Evolutionary conservation across 83 land plant species (phyloP), one percentile per base, ranked within the genome.

Genomic region (Picea mariana): DNA sequence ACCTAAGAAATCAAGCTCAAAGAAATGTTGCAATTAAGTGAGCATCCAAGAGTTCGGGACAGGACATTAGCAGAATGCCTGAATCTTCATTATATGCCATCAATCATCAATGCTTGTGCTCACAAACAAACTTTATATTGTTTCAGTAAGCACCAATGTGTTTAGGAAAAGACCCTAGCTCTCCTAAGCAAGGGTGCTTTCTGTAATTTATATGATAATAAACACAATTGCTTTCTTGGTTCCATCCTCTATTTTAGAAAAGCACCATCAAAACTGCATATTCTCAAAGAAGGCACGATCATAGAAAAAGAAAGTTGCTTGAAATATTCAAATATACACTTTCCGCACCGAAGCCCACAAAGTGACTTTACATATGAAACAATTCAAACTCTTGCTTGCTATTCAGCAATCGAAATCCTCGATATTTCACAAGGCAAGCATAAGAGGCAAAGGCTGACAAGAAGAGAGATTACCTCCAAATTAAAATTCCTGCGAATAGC

Each of bases 401-500:
- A 73, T 47, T 73, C 11, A 9, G n/a, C 77, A n/a, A n/a, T 34
- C 7, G 40, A 78, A 59, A 77, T 77, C 6, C 15, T 23, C 20
- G 44, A 62, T 23, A 62, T 34, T 60, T 82, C 52, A 52, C n/a
- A 6, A 27, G 9, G 24, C 8, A 61, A 34, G 71, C 11, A 21
- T 40, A 16, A n/a, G 12, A 73, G 3, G 15, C 38, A 67, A 12
- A 26, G 71, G 71, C 12, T 24, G 71, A 2, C 13, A 67, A 72
- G 15, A 59, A 24, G 4, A 82, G 3, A 84, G 80, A 87, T 87
- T 82, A 88, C 98, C 95, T 94, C 93, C 52, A 95, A 85, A 81
- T 95, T 95, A 82, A 89, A 95, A 82, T 78, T 93, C 31, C 91
- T 86, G 31, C 98, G 95, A 9, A 95, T 79, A 9, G 95, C 92